phyloP scores from a whole-genome alignment of 1,284 basidiomycete genomes.

The Meripilus lineatus region DNA sequence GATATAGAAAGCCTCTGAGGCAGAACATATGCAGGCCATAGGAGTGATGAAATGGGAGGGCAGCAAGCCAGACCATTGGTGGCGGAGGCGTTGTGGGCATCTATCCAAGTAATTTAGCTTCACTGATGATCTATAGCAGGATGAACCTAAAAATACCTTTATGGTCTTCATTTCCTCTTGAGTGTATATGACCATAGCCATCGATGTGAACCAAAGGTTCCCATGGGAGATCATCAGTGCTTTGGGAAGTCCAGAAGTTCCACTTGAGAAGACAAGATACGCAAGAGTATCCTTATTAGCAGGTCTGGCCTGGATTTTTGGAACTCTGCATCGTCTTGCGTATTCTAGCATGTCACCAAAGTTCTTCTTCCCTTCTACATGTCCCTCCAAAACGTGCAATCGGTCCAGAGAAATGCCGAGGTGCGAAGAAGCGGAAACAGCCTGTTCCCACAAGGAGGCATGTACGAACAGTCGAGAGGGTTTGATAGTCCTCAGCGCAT shows the following conservation, averaged over 20 bases:
- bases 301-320: slow-evolving; percentile 38
- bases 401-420: slow-evolving; percentile 43
- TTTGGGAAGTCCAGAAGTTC: slow-evolving; percentile 75
- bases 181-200: not conserved
- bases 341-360: slow-evolving; percentile 42
- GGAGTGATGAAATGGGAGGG: slow-evolving; percentile 9
- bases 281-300: slow-evolving; percentile 57
- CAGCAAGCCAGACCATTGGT: slow-evolving; percentile 1
- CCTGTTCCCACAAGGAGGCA: slow-evolving; percentile 39
- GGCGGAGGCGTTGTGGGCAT: not conserved
- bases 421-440: slow-evolving; percentile 41
- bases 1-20: slow-evolving; percentile 6
- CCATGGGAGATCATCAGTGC: slow-evolving; percentile 69
- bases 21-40: slow-evolving; percentile 9
- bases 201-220: slow-evolving; percentile 34
- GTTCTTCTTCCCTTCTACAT: slow-evolving; percentile 32
- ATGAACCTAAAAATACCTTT: not conserved
- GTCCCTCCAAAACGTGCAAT: slow-evolving; percentile 52
- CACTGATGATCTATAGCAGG: not conserved
- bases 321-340: slow-evolving; percentile 33
- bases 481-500: slow-evolving; percentile 43
- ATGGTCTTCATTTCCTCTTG: slow-evolving; percentile 5
- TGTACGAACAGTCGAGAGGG: slow-evolving; percentile 56
- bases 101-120: not conserved
- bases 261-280: slow-evolving; percentile 73